These are phyloP conservation scores for Scleromitrula shiraiana DNA, from an alignment of 2,329 filamentous ascomycete species.

Conservation along the genomic window DNA sequence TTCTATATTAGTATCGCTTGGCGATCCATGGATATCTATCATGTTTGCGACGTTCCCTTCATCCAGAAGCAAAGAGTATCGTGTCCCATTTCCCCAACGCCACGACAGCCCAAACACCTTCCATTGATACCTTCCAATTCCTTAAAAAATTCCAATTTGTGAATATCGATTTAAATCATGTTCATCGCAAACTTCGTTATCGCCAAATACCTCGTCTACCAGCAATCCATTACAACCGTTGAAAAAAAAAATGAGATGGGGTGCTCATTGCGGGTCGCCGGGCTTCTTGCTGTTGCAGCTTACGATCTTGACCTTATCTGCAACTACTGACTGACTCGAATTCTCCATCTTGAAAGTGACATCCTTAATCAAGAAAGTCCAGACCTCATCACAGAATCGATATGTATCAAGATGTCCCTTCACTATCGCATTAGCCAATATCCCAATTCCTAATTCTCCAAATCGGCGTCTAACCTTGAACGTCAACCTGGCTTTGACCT, in stretches of 20 bases:
- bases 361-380: conserved; percentile 98
- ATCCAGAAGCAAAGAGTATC: background rate
- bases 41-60: background rate
- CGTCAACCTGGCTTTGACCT: conserved; percentile 80
- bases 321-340: conserved; percentile 60
- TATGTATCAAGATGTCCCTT: conserved; percentile 97
- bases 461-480: conserved; percentile 70
- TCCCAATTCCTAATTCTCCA: background rate
- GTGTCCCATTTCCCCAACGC: background rate
- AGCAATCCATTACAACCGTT: background rate
- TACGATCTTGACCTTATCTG: conserved; percentile 97
- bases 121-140: background rate
- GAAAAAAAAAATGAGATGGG: background rate
- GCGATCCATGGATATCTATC: background rate
- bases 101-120: background rate
- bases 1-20: background rate
- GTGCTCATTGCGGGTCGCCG: conserved; percentile 40
- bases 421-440: conserved; percentile 17
- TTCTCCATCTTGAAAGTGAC: conserved; percentile 96
- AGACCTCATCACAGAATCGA: conserved; percentile 98
- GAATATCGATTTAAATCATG: background rate
- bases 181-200: background rate
- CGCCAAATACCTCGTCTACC: too few relatives aligned
- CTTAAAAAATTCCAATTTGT: background rate
- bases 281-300: conserved; percentile 89